Evolutionary conservation across 306 rosid species (phyloP).

Genomic region (Styphnolobium japonicum): DNA sequence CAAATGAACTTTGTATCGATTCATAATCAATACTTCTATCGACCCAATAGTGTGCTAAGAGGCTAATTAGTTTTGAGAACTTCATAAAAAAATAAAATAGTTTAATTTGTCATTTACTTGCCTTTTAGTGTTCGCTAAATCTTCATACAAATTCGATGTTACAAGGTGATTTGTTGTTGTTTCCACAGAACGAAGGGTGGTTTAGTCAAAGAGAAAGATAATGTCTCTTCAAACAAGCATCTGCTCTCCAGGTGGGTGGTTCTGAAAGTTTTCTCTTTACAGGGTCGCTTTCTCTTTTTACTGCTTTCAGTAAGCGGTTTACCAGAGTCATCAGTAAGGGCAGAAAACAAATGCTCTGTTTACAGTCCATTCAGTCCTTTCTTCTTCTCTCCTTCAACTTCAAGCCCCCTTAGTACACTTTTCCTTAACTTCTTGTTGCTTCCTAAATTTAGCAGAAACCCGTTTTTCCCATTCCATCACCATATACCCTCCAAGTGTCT

Average conservation of each 20-base stretch:
- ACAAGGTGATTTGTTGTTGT: not conserved
- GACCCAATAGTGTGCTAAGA: not conserved
- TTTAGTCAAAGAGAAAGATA: conserved; percentile 14
- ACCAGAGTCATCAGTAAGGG: not conserved
- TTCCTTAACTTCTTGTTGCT: not conserved
- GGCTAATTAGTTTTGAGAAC: not conserved
- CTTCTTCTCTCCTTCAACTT: conserved; percentile 36
- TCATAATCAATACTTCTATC: not conserved
- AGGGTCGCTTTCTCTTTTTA: conserved; percentile 44
- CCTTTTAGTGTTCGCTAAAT: not conserved
- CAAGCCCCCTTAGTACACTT: conserved; percentile 29
- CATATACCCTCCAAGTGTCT: not conserved
- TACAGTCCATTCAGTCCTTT: conserved; percentile 38
- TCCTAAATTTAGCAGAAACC: conserved; percentile 13
- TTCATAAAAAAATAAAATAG: not conserved
- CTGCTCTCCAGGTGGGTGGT: conserved; percentile 22
- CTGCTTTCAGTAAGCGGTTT: conserved; percentile 24
- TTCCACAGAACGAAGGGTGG: not conserved
- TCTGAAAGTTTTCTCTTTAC: conserved; percentile 1
- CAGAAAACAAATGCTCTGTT: conserved; percentile 45
- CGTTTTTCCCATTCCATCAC: not conserved
- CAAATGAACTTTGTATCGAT: not conserved
- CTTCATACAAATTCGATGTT: not conserved
- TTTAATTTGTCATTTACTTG: not conserved
- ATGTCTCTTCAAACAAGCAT: not conserved